A percentile compares a stretch with the other conserved stretches of the same genome.
phyloP scores from a whole-genome alignment of 2,329 filamentous ascomycete species.

The Pseudogymnoascus sp. region DNA sequence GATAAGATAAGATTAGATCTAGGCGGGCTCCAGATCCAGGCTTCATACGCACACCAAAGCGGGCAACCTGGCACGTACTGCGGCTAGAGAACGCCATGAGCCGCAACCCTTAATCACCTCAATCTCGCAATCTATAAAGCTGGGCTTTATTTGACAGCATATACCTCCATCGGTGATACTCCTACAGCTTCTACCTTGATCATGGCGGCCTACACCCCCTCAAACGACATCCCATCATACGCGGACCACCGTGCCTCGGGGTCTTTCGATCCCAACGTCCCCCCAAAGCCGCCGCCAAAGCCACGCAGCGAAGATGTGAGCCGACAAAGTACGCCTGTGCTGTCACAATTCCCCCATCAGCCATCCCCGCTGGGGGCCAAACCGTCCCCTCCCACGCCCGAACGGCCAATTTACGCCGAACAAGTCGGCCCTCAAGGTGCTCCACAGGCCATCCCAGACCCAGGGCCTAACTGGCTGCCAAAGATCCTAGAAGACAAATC shows the following conservation, averaged over 20 bases:
- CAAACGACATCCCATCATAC: constrained; percentile 14
- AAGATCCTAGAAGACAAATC: constrained; percentile 69
- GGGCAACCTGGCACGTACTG: not conserved
- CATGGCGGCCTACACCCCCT: constrained; percentile 3
- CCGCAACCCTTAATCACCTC: not conserved
- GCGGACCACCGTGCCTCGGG: constrained; percentile 14
- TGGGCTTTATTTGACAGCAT: not conserved
- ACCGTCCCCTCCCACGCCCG: constrained; percentile 15
- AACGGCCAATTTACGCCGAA: not conserved
- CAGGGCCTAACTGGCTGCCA: constrained; percentile 70
- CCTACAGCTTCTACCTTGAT: not conserved
- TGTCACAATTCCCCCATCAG: not conserved
- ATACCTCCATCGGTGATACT: not conserved
- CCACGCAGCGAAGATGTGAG: constrained; percentile 60
- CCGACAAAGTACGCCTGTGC: constrained; percentile 51
- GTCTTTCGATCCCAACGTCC: constrained; percentile 41
- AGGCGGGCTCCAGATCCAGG: not conserved
- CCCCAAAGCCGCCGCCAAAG: constrained; percentile 65
- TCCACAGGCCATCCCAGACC: constrained; percentile 38
- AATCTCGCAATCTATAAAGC: not conserved
- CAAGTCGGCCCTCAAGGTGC: constrained; percentile 1
- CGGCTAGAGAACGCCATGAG: not conserved
- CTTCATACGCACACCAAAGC: not conserved
- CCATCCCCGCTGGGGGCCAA: constrained; percentile 30
- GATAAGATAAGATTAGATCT: constrained; percentile 4